Evolutionary conservation across 2,329 filamentous ascomycete species (phyloP).

Genomic region (Sporothrix sp.): DNA sequence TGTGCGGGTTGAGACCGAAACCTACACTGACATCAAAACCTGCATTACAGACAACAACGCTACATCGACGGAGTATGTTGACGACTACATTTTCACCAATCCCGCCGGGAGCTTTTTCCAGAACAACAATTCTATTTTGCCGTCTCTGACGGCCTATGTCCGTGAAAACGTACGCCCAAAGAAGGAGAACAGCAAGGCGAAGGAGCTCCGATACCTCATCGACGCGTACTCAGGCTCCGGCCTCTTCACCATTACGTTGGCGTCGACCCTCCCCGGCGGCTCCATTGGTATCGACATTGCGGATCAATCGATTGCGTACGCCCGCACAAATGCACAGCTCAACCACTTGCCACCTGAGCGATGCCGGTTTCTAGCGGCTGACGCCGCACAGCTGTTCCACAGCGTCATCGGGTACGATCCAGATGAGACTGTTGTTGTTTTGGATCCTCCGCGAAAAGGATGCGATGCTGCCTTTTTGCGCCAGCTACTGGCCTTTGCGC

Average conservation of each 20-base stretch:
- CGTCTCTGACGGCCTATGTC: slow-evolving; percentile 77
- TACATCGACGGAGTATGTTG: slow-evolving; percentile 79
- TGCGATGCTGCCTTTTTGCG: slow-evolving; percentile 76
- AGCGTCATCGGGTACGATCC: slow-evolving; percentile 56
- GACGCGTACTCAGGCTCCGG: slow-evolving; percentile 97
- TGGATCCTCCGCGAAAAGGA: slow-evolving; percentile 93
- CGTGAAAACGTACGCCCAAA: slow-evolving; percentile 61
- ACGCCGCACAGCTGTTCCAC: slow-evolving; percentile 75
- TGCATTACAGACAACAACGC: slow-evolving; percentile 82
- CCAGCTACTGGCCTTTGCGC: slow-evolving; percentile 70
- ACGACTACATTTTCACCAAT: slow-evolving; percentile 76
- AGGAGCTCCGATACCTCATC: slow-evolving; percentile 68
- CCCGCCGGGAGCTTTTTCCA: slow-evolving; percentile 95
- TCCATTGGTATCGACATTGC: slow-evolving; percentile 89
- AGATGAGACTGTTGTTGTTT: slow-evolving; percentile 81
- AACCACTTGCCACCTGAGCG: slow-evolving; percentile 61
- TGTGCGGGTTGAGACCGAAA: slow-evolving; percentile 44
- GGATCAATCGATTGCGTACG: slow-evolving; percentile 64
- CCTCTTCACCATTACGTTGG: slow-evolving; percentile 91
- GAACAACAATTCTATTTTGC: slow-evolving; percentile 97
- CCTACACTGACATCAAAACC: slow-evolving; percentile 67
- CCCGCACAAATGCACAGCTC: slow-evolving; percentile 64
- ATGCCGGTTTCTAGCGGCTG: slow-evolving; percentile 79
- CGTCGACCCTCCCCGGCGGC: slow-evolving; percentile 68
- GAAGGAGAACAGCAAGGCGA: slow-evolving; percentile 9